Conservation (phyloP, 345 rosid species). For the Raphanus raphanistrum region DNA sequence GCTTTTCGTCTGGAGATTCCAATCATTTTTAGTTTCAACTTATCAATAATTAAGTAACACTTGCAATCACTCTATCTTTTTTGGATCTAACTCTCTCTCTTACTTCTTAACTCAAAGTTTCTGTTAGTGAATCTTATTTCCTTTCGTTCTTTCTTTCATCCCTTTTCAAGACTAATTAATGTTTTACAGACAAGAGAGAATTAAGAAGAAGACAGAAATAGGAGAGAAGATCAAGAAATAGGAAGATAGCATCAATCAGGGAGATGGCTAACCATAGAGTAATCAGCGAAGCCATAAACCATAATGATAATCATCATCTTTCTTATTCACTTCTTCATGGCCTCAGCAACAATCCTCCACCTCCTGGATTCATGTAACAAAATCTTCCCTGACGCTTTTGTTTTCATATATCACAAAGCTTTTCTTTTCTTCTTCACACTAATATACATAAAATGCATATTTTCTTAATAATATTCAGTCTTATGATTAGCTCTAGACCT, state of each 20-base stretch:
- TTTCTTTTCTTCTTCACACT: background rate
- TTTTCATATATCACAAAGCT: background rate
- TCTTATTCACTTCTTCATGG: conserved; percentile 75
- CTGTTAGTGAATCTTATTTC: conserved; percentile 12
- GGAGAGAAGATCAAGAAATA: conserved; percentile 39
- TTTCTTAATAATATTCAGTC: background rate
- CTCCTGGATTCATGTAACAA: conserved; percentile 67
- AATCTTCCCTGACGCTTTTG: background rate
- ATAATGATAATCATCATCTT: conserved; percentile 61
- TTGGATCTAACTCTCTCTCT: background rate
- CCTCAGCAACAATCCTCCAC: conserved; percentile 50
- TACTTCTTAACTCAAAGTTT: background rate
- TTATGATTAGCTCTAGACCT: background rate
- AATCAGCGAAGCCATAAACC: conserved; percentile 63
- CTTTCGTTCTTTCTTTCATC: conserved; percentile 1
- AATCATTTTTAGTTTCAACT: conserved; percentile 10
- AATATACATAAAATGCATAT: background rate
- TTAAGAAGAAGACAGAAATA: conserved; percentile 10
- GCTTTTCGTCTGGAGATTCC: conserved; percentile 25
- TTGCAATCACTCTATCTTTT: background rate
- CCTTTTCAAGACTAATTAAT: conserved; percentile 4
- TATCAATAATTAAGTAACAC: conserved; percentile 18
- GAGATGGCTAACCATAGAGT: conserved; percentile 70
- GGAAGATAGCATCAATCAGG: conserved; percentile 6
- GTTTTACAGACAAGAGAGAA: conserved; percentile 29